These are phyloP conservation scores for Zygosaccharomyces pseudorouxii DNA, from an alignment of 805 yeast genomes.

Conservation along the genomic window DNA sequence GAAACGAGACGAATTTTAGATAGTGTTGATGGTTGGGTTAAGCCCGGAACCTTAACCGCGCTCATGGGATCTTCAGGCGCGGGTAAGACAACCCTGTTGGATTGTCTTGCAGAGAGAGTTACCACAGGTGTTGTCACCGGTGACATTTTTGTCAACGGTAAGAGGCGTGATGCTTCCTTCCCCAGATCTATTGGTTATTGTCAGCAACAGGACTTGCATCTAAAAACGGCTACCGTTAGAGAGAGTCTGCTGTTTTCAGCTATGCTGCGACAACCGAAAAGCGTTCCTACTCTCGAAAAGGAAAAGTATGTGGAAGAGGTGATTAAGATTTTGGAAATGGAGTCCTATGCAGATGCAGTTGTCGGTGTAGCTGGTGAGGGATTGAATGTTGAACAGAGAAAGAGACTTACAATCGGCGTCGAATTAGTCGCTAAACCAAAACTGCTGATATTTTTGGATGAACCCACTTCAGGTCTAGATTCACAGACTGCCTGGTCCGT, in stretches of 20 bases:
- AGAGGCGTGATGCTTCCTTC: conserved; percentile 55
- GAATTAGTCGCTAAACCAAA: conserved; percentile 64
- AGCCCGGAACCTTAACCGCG: conserved; percentile 79
- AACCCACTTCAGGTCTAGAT: conserved; percentile 66
- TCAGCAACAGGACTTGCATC: conserved; percentile 73
- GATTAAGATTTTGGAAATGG: conserved; percentile 60
- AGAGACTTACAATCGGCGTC: conserved; percentile 60
- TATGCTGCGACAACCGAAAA: conserved; percentile 56
- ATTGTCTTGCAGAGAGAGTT: conserved; percentile 65
- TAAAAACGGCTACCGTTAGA: conserved; percentile 61
- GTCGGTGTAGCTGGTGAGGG: conserved; percentile 75
- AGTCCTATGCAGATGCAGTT: conserved; percentile 60
- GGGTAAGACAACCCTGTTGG: conserved; percentile 71
- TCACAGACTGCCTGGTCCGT: conserved; percentile 67
- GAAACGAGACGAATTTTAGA: conserved; percentile 57
- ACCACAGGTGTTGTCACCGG: conserved; percentile 68
- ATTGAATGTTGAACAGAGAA: conserved; percentile 57
- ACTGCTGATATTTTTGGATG: conserved; percentile 56
- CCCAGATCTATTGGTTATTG: conserved; percentile 64
- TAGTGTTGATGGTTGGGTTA: conserved; percentile 76
- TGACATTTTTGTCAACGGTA: conserved; percentile 63
- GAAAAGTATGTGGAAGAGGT: conserved; percentile 61
- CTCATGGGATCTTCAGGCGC: conserved; percentile 77
- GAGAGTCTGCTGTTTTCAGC: conserved; percentile 69
- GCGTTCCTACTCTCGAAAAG: conserved; percentile 52